Evolutionary conservation across 768 basidiomycete genomes (phyloP).

Genomic region (Pisolithus albus): DNA sequence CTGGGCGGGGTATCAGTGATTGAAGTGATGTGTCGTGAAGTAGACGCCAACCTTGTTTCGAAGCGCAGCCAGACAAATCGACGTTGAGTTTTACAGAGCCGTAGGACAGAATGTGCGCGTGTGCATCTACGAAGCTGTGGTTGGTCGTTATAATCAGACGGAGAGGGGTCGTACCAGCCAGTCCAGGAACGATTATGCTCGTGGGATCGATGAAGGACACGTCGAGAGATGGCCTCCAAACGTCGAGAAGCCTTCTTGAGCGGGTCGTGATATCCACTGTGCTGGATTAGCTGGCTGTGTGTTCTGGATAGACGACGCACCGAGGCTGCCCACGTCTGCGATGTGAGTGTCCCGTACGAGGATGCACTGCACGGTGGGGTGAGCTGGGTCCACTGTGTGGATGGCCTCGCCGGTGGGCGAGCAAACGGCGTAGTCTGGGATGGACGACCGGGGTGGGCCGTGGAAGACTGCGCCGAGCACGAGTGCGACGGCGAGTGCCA

Average conservation of each 20-base stretch:
- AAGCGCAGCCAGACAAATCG: constrained; percentile 49
- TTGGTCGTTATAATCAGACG: neutral
- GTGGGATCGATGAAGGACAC: constrained; percentile 23
- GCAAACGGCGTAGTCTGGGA: constrained; percentile 48
- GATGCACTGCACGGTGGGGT: constrained; percentile 56
- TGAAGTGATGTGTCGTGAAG: neutral
- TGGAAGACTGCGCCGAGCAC: neutral
- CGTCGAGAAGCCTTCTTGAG: constrained; percentile 6
- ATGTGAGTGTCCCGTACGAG: constrained; percentile 45
- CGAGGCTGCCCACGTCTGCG: constrained; percentile 24
- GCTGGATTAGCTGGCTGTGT: too few relatives aligned
- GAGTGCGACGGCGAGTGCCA: neutral
- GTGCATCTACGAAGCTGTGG: constrained; percentile 48
- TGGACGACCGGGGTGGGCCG: too few relatives aligned
- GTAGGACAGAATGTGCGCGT: constrained; percentile 71
- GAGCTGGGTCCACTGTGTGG: constrained; percentile 59
- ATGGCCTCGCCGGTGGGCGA: constrained; percentile 39
- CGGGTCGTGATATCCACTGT: constrained; percentile 21
- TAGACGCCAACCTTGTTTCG: constrained; percentile 45
- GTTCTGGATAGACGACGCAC: constrained; percentile 23
- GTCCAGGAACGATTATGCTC: constrained; percentile 61
- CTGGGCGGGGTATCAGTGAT: constrained; percentile 26
- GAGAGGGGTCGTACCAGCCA: constrained; percentile 46
- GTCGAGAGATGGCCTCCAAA: constrained; percentile 15
- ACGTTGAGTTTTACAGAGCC: constrained; percentile 61